These are phyloP conservation scores for Alternaria alternata DNA, from an alignment of 2,329 filamentous ascomycete genomes.

Conservation along the genomic window DNA sequence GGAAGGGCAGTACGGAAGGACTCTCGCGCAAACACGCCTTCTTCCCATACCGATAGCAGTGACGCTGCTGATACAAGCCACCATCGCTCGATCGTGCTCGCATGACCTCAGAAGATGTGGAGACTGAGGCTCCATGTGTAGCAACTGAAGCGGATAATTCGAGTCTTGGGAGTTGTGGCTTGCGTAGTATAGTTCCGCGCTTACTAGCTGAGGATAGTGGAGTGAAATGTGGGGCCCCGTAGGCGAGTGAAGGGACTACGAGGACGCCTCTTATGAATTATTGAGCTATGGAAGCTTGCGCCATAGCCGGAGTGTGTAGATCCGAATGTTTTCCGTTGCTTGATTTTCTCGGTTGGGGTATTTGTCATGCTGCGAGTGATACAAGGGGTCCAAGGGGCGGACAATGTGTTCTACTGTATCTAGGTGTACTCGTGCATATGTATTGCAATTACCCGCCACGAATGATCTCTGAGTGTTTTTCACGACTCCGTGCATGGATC, in stretches of 20 bases:
- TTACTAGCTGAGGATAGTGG: constrained; percentile 35
- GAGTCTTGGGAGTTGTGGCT: background rate
- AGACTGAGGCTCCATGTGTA: background rate
- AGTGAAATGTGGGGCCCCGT: constrained; percentile 16
- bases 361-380: background rate
- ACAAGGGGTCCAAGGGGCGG: background rate
- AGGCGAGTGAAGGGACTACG: background rate
- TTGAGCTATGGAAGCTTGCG: background rate
- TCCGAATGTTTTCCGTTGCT: background rate
- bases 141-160: background rate
- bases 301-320: background rate
- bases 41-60: background rate
- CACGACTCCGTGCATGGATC: background rate
- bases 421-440: background rate
- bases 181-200: constrained; percentile 21
- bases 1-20: background rate
- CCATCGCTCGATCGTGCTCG: constrained; percentile 2
- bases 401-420: background rate
- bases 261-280: background rate
- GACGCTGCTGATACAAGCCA: constrained; percentile 3
- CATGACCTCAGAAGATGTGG: background rate
- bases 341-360: background rate
- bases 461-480: background rate
- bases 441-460: background rate
- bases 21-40: constrained; percentile 2